phyloP scores from a whole-genome alignment of 305 asterid species.

The Solanum hybrid region DNA sequence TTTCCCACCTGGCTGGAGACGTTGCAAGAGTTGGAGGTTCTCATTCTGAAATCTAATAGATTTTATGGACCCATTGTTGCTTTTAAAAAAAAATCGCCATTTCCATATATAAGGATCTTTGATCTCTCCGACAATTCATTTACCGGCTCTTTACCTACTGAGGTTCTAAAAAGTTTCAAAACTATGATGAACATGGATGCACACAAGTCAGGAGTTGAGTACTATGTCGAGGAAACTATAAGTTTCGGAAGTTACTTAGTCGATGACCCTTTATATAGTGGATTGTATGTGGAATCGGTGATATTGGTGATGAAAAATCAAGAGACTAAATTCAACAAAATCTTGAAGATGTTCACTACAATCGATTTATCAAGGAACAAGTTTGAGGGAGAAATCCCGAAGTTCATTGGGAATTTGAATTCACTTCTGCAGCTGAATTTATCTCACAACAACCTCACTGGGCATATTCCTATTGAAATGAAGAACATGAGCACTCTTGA shows the following conservation, averaged over 20 bases:
- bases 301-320: neutral
- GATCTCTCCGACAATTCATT: constrained; percentile 14
- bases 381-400: too few species aligned
- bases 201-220: neutral
- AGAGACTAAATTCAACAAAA: neutral
- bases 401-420: too few species aligned
- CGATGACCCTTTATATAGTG: neutral
- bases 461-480: neutral
- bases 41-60: neutral
- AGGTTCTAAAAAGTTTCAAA: neutral
- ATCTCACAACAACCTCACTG: neutral
- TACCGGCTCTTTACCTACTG: neutral
- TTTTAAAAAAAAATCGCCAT: neutral
- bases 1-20: constrained; percentile 1
- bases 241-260: neutral
- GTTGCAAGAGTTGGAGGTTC: neutral
- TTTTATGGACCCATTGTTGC: neutral
- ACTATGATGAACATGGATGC: constrained; percentile 3
- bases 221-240: neutral
- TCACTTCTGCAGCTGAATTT: neutral
- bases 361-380: too few species aligned
- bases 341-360: too few species aligned
- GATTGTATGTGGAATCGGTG: neutral
- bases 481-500: neutral
- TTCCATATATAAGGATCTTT: neutral